A percentile compares a stretch with the other conserved stretches of the same genome.
Evolutionary conservation across 345 rosid genomes (phyloP).

Genomic region (Linum trigynum): DNA sequence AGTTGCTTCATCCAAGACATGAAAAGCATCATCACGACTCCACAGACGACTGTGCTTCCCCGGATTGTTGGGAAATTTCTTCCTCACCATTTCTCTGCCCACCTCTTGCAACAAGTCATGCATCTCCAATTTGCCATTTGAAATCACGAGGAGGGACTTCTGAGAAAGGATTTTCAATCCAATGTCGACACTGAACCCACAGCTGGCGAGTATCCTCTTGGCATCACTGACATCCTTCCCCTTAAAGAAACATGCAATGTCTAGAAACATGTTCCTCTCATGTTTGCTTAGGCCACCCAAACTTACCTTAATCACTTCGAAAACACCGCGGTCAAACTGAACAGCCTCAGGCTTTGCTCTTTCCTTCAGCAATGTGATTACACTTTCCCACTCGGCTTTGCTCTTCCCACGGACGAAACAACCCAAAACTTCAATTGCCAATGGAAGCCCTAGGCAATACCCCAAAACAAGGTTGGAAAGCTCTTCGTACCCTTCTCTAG

Average conservation of each 20-base stretch:
- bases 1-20: neutral
- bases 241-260: constrained; percentile 1
- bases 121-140: neutral
- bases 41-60: constrained; percentile 15
- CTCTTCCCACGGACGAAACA: neutral
- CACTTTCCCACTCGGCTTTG: neutral
- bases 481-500: neutral
- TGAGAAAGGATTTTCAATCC: neutral
- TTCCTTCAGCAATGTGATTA: neutral
- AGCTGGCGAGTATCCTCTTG: neutral
- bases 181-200: neutral
- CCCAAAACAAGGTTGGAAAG: neutral
- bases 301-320: neutral
- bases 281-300: neutral
- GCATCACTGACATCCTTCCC: neutral
- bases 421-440: neutral
- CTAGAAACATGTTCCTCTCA: neutral
- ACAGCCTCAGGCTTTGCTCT: no score
- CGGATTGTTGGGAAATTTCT: constrained; percentile 2
- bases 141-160: constrained; percentile 1
- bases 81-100: constrained; percentile 26
- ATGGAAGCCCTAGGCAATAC: neutral
- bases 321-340: neutral
- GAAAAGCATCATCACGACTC: neutral
- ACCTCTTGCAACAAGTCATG: constrained; percentile 17